phyloP scores from a whole-genome alignment of 1,284 basidiomycete species.

The Sanghuangporus sanghuang region DNA sequence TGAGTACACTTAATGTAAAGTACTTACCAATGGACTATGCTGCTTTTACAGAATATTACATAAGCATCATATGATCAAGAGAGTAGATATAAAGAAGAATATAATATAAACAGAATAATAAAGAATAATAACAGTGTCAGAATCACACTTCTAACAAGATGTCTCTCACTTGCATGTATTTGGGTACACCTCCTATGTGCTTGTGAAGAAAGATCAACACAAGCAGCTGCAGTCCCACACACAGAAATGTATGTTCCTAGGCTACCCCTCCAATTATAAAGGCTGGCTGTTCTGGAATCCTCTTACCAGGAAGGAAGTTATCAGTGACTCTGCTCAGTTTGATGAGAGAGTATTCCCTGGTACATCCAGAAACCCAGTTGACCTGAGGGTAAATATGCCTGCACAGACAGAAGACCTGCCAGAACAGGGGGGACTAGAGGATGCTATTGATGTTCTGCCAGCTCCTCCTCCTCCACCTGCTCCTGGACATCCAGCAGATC shows the following conservation, averaged over 20 bases:
- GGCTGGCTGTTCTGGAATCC: conserved; percentile 15
- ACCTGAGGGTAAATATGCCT: too few relatives aligned
- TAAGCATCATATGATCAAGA: neutral
- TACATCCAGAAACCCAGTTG: too few relatives aligned
- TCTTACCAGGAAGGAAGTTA: too few relatives aligned
- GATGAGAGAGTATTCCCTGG: too few relatives aligned
- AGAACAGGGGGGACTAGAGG: too few relatives aligned
- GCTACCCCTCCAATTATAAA: conserved; percentile 2
- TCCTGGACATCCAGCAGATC: neutral
- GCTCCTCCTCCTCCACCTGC: neutral
- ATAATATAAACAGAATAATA: neutral
- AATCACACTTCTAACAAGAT: conserved; percentile 1
- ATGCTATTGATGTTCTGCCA: too few relatives aligned
- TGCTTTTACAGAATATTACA: neutral
- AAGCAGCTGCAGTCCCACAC: conserved; percentile 26
- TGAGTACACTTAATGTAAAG: conserved; percentile 11
- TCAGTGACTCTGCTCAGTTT: too few relatives aligned
- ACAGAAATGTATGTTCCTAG: conserved; percentile 3
- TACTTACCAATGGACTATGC: conserved; percentile 21
- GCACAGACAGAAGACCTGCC: too few relatives aligned
- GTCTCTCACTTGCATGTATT: conserved; percentile 21
- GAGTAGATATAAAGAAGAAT: neutral
- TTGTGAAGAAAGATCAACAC: conserved; percentile 20
- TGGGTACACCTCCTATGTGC: conserved; percentile 21
- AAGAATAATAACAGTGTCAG: neutral